Evolutionary conservation across 163 green algal genomes (phyloP), one percentile per base, ranked within the genome.

Genomic region (Volvox carteri): DNA sequence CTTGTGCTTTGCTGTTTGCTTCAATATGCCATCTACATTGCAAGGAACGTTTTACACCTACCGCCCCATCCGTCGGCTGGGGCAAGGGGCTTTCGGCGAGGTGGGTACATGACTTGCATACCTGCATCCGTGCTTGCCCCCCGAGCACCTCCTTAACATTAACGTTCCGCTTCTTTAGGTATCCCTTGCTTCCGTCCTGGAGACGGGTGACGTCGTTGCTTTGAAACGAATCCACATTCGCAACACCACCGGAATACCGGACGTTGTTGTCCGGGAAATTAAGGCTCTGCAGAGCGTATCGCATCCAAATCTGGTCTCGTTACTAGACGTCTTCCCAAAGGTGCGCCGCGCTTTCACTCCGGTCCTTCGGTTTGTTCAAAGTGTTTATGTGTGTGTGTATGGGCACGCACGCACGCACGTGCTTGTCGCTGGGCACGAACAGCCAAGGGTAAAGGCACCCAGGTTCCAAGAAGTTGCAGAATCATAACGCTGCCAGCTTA

Each of bases 231-330:
- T 93, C 62, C 85, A 90, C 85, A 84, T 93, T 8, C 85, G 91
- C n/a, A 77, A 88, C 46, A 83, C 79, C 25, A 35, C 73, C 0
- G 92, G 92, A 44, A 83, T 95, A 5, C 92, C 92, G 3, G 92
- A 93, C 68, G 93, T 92, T 50, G 88, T 93, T 3, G 50, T 94
- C 1, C 86, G 92, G n/a, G 92, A 95, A 50, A 85, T 94, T 25
- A 94, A 91, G 76, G 86, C 85, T 18, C 86, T 95, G 70, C 90
- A 93, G 44, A 78, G 67, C 78, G 65, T 91, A 8, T 44, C 80
- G 18, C 88, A 94, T 60, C 87, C 86, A 33, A 93, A 93, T 35
- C 90, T 94, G 39, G 91, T 94, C 23, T 56, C 73, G 8, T 72
- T 94, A 48, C 56, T 89, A 46, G 90, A 94, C 54, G 87, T 94